Evolutionary conservation across 1,284 basidiomycete genomes (phyloP).

Genomic region (Waitea zeae): DNA sequence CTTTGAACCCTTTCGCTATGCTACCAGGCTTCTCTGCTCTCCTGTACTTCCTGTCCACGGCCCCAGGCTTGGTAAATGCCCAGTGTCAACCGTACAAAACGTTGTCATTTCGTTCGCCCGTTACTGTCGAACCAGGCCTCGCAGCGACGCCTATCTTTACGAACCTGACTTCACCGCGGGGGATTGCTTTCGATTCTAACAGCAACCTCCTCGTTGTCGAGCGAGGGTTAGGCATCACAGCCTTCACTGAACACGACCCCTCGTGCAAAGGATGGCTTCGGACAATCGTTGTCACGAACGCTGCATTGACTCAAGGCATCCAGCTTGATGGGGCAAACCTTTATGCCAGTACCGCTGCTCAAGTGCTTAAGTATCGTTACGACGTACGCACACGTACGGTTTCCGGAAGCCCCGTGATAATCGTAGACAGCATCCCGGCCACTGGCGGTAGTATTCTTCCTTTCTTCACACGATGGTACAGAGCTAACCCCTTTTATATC

Average conservation of each 20-base stretch:
- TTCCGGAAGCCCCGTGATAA: slow-evolving; percentile 6
- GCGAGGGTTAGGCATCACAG: slow-evolving; percentile 19
- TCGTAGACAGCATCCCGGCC: slow-evolving; percentile 18
- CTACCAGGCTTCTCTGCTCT: too few relatives aligned
- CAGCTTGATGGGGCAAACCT: slow-evolving; percentile 16
- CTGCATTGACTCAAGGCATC: slow-evolving; percentile 22
- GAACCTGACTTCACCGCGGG: slow-evolving; percentile 20
- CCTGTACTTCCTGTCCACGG: slow-evolving; percentile 1
- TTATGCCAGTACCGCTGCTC: neutral
- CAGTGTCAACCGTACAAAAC: neutral
- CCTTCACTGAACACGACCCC: slow-evolving; percentile 11
- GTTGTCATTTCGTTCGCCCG: slow-evolving; percentile 12
- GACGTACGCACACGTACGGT: slow-evolving; percentile 5
- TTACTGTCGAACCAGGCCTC: slow-evolving; percentile 17
- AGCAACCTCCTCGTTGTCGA: slow-evolving; percentile 24
- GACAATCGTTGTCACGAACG: slow-evolving; percentile 17
- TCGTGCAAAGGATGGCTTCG: slow-evolving; percentile 17
- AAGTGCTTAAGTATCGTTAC: neutral
- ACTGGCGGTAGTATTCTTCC: slow-evolving; percentile 24
- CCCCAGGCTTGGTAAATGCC: neutral
- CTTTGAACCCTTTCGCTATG: too few relatives aligned
- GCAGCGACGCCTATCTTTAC: slow-evolving; percentile 17
- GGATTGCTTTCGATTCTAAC: slow-evolving; percentile 17
- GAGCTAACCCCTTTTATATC: neutral
- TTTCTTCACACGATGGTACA: neutral